Evolutionary conservation across 768 basidiomycete species (phyloP).

Genomic region (Suillus weaverae): DNA sequence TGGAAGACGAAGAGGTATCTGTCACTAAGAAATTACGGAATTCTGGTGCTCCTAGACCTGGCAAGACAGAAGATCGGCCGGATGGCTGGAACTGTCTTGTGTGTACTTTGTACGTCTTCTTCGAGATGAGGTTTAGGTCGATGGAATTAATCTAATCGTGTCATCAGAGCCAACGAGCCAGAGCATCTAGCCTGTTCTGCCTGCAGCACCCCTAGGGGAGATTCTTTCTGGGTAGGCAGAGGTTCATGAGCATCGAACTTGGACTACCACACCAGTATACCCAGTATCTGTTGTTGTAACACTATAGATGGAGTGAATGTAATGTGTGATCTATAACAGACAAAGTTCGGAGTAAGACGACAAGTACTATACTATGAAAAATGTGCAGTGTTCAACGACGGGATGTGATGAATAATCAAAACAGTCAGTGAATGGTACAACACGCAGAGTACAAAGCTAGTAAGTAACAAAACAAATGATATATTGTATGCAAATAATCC

Average conservation of each 20-base stretch:
- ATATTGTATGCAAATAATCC: neutral
- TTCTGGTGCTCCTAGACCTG: neutral
- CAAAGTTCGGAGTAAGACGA: neutral
- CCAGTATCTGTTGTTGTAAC: neutral
- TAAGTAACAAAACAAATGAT: neutral
- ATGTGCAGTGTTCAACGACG: neutral
- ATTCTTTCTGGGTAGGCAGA: conserved; percentile 25
- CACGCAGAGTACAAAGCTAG: neutral
- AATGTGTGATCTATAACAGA: neutral
- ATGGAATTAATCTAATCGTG: conserved; percentile 10
- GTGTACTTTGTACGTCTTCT: conserved; percentile 60
- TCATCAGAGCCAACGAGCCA: conserved; percentile 48
- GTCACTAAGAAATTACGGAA: conserved; percentile 21
- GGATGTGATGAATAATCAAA: conserved; percentile 1
- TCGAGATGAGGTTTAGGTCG: conserved; percentile 4
- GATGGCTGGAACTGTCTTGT: conserved; percentile 53
- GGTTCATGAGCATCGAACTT: neutral
- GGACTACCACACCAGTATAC: neutral
- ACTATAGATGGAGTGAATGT: neutral
- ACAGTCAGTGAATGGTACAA: neutral
- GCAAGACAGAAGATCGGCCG: conserved; percentile 37
- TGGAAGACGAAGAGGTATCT: conserved; percentile 22
- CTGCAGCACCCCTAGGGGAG: conserved; percentile 56
- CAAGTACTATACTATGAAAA: conserved; percentile 2
- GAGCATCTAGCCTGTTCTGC: conserved; percentile 61